These are phyloP conservation scores for Vigna trinervia DNA, from an alignment of 306 rosid genomes.

Conservation along the genomic window DNA sequence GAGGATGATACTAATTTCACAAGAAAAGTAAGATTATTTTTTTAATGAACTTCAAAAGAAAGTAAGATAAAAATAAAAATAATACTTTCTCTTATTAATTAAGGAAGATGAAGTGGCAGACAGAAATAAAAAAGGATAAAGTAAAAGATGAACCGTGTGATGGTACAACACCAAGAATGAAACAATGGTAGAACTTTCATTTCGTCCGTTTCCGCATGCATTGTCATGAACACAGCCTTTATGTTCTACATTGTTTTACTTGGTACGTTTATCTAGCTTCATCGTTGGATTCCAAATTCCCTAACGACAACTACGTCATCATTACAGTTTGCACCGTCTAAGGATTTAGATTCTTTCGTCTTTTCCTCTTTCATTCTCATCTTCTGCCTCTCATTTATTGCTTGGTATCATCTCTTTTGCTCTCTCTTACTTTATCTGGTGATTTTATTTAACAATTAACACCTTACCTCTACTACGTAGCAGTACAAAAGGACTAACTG, in stretches of 20 bases:
- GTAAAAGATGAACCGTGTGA: too few species aligned
- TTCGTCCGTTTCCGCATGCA: neutral
- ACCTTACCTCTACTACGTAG: neutral
- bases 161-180: too few species aligned
- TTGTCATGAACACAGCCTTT: neutral
- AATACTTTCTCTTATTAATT: too few species aligned
- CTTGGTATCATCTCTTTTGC: neutral
- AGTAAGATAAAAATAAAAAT: too few species aligned
- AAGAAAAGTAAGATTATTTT: too few species aligned
- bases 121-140: too few species aligned
- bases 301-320: slow-evolving; percentile 15
- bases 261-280: neutral
- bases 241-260: too few species aligned
- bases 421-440: neutral
- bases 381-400: neutral
- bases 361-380: slow-evolving; percentile 43
- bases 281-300: neutral
- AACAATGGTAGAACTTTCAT: too few species aligned
- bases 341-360: slow-evolving; percentile 31
- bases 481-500: neutral
- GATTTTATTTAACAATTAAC: neutral
- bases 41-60: too few species aligned
- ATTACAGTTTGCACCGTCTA: neutral
- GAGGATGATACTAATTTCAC: too few species aligned
- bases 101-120: too few species aligned